Percentiles rank a stretch among this genome's conserved stretches.
Conservation (phyloP, 1,139 yeast species). For the Candida tropicalis region DNA sequence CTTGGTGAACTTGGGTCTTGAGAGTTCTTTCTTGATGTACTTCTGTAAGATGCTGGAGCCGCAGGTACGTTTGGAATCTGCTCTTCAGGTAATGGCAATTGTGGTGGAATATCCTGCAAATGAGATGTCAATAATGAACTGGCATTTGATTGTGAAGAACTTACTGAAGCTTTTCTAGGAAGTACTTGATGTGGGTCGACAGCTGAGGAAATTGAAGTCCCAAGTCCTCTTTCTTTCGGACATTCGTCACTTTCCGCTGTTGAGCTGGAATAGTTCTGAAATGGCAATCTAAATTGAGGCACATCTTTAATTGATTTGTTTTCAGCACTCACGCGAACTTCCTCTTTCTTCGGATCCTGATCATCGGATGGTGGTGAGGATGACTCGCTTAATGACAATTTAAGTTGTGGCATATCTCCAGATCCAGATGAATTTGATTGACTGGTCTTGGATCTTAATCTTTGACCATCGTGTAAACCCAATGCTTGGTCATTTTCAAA, state of each 20-base stretch:
- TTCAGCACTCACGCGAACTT: constrained; percentile 6
- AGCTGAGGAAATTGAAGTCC: constrained; percentile 21
- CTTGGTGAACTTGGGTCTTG: constrained; percentile 45
- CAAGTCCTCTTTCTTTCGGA: constrained; percentile 15
- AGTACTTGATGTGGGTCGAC: constrained; percentile 25
- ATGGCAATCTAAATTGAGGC: constrained; percentile 64
- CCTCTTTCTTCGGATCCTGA: constrained; percentile 14
- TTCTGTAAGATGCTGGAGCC: constrained; percentile 35
- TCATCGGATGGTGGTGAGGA: constrained; percentile 17
- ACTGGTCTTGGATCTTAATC: constrained; percentile 16
- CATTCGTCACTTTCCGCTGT: constrained; percentile 5
- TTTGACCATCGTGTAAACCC: constrained; percentile 13
- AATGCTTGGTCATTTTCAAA: constrained; percentile 38
- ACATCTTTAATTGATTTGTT: constrained; percentile 33
- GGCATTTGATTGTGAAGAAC: constrained; percentile 30
- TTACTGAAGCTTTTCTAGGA: constrained; percentile 30
- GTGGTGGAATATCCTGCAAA: constrained; percentile 54
- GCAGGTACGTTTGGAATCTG: constrained; percentile 51
- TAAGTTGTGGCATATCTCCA: constrained; percentile 14
- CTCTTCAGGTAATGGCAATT: constrained; percentile 54
- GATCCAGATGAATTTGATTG: constrained; percentile 11
- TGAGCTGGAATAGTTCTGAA: constrained; percentile 43
- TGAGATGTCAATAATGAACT: constrained; percentile 34
- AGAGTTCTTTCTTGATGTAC: constrained; percentile 39
- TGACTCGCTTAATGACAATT: constrained; percentile 18